A percentile compares a stretch with the other conserved stretches of the same genome.
Conservation (phyloP, 257 asterid species). For the Ilex aquifolium region DNA sequence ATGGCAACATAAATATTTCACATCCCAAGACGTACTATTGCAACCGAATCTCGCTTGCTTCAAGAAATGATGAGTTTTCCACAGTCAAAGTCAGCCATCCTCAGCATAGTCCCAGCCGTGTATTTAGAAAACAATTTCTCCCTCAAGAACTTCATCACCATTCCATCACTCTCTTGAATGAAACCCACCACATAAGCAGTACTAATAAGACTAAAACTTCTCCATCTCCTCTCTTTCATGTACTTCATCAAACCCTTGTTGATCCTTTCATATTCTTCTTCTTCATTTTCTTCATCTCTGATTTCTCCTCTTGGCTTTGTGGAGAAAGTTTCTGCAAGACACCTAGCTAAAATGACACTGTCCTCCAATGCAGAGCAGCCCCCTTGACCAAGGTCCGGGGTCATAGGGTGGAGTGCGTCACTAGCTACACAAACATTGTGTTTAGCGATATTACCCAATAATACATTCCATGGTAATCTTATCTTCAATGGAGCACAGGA, state of each 20-base stretch:
- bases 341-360: constrained; percentile 52
- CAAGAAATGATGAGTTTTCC: constrained; percentile 29
- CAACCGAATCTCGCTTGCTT: neutral
- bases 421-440: constrained; percentile 58
- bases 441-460: constrained; percentile 35
- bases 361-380: constrained; percentile 79
- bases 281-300: constrained; percentile 8
- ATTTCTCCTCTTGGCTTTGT: neutral
- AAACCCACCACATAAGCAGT: constrained; percentile 50
- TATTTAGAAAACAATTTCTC: constrained; percentile 28
- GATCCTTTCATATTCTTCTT: constrained; percentile 16
- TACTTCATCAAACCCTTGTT: constrained; percentile 38
- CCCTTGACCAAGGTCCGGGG: constrained; percentile 79
- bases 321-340: constrained; percentile 37
- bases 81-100: constrained; percentile 43
- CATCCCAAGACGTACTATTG: neutral
- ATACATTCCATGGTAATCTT: constrained; percentile 58
- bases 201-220: constrained; percentile 55
- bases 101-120: constrained; percentile 17
- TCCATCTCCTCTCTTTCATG: constrained; percentile 59
- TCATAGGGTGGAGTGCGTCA: constrained; percentile 84
- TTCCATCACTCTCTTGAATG: constrained; percentile 49
- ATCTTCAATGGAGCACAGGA: constrained; percentile 42
- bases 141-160: constrained; percentile 41
- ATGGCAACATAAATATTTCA: no score